These are phyloP conservation scores for Terana coerulea DNA, from an alignment of 768 basidiomycete genomes.

Conservation along the genomic window DNA sequence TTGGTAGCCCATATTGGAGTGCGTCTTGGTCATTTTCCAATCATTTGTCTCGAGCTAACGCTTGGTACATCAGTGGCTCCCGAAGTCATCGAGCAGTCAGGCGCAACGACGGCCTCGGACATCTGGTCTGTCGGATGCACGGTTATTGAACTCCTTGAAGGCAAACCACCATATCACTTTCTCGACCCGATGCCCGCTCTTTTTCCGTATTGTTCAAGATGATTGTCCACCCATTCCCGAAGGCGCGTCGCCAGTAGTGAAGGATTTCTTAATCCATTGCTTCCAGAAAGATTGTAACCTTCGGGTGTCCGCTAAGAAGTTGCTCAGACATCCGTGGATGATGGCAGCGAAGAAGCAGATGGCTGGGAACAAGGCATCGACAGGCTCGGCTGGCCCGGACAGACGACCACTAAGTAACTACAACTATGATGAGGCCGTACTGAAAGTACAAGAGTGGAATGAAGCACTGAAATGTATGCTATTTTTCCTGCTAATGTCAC, in stretches of 20 bases:
- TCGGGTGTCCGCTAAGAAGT: conserved; percentile 89
- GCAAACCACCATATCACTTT: conserved; percentile 93
- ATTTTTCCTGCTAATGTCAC: conserved; percentile 5
- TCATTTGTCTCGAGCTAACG: conserved; percentile 2
- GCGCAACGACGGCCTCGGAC: conserved; percentile 95
- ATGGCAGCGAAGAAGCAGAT: conserved; percentile 75
- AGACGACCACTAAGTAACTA: conserved; percentile 68
- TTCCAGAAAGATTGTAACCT: conserved; percentile 98
- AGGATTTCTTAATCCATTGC: conserved; percentile 95
- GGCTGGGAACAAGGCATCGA: conserved; percentile 34
- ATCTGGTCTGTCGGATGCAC: conserved; percentile 92
- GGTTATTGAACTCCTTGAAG: conserved; percentile 90
- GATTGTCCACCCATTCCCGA: conserved; percentile 97
- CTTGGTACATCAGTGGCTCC: conserved; percentile 80
- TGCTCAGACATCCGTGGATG: conserved; percentile 97
- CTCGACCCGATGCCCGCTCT: conserved; percentile 98
- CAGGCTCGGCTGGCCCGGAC: conserved; percentile 32
- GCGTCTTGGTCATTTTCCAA: conserved; percentile 30
- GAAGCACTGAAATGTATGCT: conserved; percentile 84
- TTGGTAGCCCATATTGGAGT: conserved; percentile 99
- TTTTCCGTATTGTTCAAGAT: conserved; percentile 97
- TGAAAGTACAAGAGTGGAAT: conserved; percentile 98
- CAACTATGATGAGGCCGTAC: conserved; percentile 90
- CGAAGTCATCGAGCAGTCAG: conserved; percentile 97
- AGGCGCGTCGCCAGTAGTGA: conserved; percentile 90